Base-by-base conservation (phyloP, 768 basidiomycete genomes). In the Suillus luteus region DNA sequence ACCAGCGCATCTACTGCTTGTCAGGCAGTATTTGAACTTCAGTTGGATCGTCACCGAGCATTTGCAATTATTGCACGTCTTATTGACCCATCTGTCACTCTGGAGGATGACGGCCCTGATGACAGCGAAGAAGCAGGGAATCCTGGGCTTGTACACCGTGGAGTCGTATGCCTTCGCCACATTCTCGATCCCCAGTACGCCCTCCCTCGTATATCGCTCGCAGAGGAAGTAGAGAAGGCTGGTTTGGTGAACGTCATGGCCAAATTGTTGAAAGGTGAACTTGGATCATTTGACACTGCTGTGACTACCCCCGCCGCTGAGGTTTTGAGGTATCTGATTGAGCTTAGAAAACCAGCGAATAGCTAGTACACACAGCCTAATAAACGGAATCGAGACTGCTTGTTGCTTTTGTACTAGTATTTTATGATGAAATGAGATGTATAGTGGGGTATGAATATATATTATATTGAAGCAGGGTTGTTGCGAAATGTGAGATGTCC, bases 111-210 rank as follows among this genome's bases (percentile, higher is more conserved):
- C 10, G 71, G 77, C 8, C 75, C 73, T 1, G 80, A 76, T 9
- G 80, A 79, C 11, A 78, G 77, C 8, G 65, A 63, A 6, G 65
- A 62, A 5, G 70, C 78, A 62, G 69, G 76, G 14, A 78, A 90
- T 68, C 79, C 84, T 0, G 91, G 90, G 11, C 81, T 95, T 46
- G 81, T 90, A 12, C 89, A 94, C 72, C 86, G 95, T 33, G 93
- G 88, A 1, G 83, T 91, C 0, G 82, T 93, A n/a, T 91, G 90
- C 70, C 77, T 89, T 27, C 78, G 81, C 43, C 94, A 93, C 70
- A 73, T 95, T 48, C 70, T 78, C 17, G 83, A 81, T 62, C 74
- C 86, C 11, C 70, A 80, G 24, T 79, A 82, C 63, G 68, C 72
- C 33, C 71, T 71, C 7, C 71, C 74, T 24, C 76, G 78, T 48